Percentiles rank a stretch among this genome's conserved stretches.
Conservation (phyloP, 2,329 filamentous ascomycete species). For the Talaromyces islandicus region DNA sequence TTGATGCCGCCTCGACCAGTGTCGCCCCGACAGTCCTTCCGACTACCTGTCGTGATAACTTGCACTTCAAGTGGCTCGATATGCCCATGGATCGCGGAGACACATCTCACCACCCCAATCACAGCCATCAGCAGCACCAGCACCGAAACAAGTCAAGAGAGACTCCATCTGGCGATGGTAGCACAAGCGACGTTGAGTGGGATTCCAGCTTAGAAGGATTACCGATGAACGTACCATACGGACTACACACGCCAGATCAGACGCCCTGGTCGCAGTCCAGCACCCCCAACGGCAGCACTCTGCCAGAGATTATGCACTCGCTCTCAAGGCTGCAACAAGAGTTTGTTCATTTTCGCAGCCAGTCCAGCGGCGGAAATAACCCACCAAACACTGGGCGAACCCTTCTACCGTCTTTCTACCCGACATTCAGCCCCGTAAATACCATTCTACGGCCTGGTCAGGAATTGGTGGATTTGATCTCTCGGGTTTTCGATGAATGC, state of each 20-base stretch:
- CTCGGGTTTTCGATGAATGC: not conserved
- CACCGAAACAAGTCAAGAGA: not conserved
- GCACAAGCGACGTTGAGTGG: not conserved
- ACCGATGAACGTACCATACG: not conserved
- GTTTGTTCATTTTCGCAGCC: not conserved
- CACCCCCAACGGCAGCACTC: not conserved
- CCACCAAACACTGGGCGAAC: not conserved
- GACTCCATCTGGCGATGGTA: not conserved
- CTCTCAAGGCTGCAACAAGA: not conserved
- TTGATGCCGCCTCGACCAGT: not conserved
- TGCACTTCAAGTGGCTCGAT: not conserved
- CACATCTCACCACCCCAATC: not conserved
- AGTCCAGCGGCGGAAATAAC: not conserved
- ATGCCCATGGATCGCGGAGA: not conserved
- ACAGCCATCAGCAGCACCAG: not conserved
- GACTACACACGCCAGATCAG: not conserved
- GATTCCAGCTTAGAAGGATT: not conserved
- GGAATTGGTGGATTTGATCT: not conserved
- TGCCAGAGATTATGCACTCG: not conserved
- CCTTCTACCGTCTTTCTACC: not conserved
- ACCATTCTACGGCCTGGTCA: not conserved
- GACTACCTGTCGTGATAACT: not conserved
- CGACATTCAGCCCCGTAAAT: not conserved
- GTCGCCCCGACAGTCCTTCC: not conserved
- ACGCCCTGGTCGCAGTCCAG: not conserved